Percentiles rank a stretch among this genome's conserved stretches.
These are phyloP conservation scores for Cornus controversa DNA, from an alignment of 148 eudicot genomes.

Conservation along the genomic window DNA sequence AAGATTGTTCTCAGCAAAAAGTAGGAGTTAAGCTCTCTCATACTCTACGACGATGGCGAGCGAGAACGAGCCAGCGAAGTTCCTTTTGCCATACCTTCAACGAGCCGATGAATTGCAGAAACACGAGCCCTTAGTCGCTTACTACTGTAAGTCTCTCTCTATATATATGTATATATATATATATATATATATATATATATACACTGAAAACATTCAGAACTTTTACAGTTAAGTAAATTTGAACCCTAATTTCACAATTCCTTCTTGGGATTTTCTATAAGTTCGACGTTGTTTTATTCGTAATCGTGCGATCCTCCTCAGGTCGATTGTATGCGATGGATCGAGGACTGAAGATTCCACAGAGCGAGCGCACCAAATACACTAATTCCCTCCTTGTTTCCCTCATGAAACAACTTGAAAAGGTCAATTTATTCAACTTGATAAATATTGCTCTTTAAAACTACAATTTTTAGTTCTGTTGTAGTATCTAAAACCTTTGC, in stretches of 20 bases:
- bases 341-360: conserved; percentile 82
- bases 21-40: neutral
- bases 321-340: conserved; percentile 99
- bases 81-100: conserved; percentile 86
- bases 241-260: conserved; percentile 21
- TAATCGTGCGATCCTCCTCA: conserved; percentile 20
- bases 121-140: conserved; percentile 97
- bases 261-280: neutral
- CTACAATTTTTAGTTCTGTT: no score
- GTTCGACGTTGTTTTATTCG: neutral
- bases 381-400: conserved; percentile 75
- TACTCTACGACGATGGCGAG: conserved; percentile 36
- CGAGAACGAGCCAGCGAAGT: conserved; percentile 91
- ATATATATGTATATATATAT: neutral
- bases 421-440: conserved; percentile 40
- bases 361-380: conserved; percentile 74
- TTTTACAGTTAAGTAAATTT: neutral
- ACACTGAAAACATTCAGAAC: neutral
- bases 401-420: conserved; percentile 94
- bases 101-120: conserved; percentile 97
- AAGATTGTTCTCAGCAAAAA: no score
- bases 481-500: no score
- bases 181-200: no score
- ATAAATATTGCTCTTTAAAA: no score
- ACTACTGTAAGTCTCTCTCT: conserved; percentile 56